phyloP scores from a whole-genome alignment of 192 early-diverging fungal genomes.

The Allomyces arbusculus region DNA sequence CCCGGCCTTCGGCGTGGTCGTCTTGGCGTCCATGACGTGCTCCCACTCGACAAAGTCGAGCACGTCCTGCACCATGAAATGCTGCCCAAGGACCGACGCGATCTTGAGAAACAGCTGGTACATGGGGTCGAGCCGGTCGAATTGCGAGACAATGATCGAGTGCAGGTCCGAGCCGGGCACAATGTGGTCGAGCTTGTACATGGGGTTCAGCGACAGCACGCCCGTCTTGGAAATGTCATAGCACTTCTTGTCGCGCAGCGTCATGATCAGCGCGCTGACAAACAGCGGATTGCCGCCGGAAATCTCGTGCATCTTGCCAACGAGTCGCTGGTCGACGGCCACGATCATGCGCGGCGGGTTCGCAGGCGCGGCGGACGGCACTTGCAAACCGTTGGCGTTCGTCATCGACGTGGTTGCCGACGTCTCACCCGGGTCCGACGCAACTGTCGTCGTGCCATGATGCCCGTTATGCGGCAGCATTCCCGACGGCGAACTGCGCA shows the following conservation, averaged over 20 bases:
- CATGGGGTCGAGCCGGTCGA: conserved; percentile 25
- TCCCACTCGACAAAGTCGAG: conserved; percentile 7
- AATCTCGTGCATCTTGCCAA: conserved; percentile 18
- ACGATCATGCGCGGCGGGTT: conserved; percentile 2
- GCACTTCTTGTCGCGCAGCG: conserved; percentile 24
- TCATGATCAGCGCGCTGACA: conserved; percentile 16
- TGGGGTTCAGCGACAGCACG: conserved; percentile 6
- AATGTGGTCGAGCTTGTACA: conserved; percentile 26
- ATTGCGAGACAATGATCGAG: conserved; percentile 23
- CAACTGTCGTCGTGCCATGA: too few relatives aligned
- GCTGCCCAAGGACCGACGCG: conserved; percentile 25
- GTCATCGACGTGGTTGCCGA: too few relatives aligned
- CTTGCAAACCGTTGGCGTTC: too few relatives aligned
- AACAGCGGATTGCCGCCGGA: conserved; percentile 29
- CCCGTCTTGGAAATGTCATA: conserved; percentile 12
- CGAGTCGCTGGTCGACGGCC: conserved; percentile 10
- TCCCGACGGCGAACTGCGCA: too few relatives aligned
- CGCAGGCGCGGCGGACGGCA: too few relatives aligned
- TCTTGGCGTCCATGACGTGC: not conserved
- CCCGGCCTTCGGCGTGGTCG: not conserved
- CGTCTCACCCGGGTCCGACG: too few relatives aligned
- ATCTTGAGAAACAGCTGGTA: conserved; percentile 31
- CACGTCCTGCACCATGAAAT: conserved; percentile 26
- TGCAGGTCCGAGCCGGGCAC: conserved; percentile 22
- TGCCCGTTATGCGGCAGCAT: too few relatives aligned